These are phyloP conservation scores for Agastache rugosa DNA, from an alignment of 257 asterid species.

Conservation along the genomic window DNA sequence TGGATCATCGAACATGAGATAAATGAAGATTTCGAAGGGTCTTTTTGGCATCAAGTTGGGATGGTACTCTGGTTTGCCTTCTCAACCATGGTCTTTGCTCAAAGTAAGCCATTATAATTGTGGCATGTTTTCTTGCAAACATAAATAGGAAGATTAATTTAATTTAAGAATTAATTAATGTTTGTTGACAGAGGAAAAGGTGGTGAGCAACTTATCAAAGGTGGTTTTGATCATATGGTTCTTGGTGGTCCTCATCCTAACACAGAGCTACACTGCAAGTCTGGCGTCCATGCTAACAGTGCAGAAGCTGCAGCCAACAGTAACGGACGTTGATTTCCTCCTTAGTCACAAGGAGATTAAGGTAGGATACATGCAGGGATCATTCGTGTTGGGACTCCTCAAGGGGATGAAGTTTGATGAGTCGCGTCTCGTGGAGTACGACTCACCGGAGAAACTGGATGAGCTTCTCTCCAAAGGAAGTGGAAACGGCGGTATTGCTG, in stretches of 20 bases:
- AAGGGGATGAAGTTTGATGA: constrained; percentile 6
- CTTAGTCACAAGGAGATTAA: background rate
- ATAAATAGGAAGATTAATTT: too few species aligned
- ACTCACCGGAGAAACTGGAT: background rate
- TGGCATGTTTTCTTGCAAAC: too few species aligned
- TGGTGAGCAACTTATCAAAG: constrained; percentile 41
- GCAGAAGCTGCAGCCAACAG: constrained; percentile 53
- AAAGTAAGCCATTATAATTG: constrained; percentile 27
- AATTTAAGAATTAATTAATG: too few species aligned
- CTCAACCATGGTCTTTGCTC: constrained; percentile 50
- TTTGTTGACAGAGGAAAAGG: constrained; percentile 46
- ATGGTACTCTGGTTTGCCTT: constrained; percentile 54
- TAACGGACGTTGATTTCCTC: constrained; percentile 28
- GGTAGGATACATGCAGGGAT: constrained; percentile 37
- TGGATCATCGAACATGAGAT: constrained; percentile 38
- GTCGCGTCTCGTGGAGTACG: background rate
- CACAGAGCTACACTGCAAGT: constrained; percentile 22
- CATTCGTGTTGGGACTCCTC: constrained; percentile 38
- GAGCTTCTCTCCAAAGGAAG: background rate
- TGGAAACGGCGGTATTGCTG: constrained; percentile 43
- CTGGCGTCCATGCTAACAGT: constrained; percentile 30
- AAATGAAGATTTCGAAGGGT: constrained; percentile 33
- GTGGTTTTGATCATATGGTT: background rate
- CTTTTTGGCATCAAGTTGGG: constrained; percentile 49
- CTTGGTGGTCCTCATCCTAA: constrained; percentile 51